Percentiles rank a stretch among this genome's conserved stretches.
These are phyloP conservation scores for Ilyonectria mors-panacis DNA, from an alignment of 2,329 filamentous ascomycete genomes.

Conservation along the genomic window DNA sequence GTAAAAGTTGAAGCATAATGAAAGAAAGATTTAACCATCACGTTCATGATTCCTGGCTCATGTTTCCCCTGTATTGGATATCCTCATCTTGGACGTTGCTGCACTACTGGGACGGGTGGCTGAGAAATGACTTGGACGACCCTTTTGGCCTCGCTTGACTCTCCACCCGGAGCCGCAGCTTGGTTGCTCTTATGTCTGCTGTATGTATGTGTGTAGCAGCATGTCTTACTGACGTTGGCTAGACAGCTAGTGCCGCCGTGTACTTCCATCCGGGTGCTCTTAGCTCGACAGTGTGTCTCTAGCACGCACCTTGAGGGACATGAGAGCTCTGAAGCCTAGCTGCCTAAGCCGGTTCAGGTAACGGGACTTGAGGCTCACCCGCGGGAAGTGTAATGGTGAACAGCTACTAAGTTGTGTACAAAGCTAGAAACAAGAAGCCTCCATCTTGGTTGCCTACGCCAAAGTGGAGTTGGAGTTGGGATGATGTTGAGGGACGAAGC, in stretches of 20 bases:
- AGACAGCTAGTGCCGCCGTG: not conserved
- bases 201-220: not conserved
- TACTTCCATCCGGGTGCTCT: not conserved
- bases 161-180: not conserved
- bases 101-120: not conserved
- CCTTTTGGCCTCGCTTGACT: not conserved
- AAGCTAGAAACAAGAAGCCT: not conserved
- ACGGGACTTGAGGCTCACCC: not conserved
- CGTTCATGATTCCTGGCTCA: not conserved
- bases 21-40: not conserved
- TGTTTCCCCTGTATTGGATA: not conserved
- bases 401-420: not conserved
- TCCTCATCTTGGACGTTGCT: not conserved
- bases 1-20: conserved; percentile 19
- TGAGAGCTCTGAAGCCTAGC: not conserved
- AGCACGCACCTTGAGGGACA: conserved; percentile 1
- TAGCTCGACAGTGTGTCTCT: not conserved
- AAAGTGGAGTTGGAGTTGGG: not conserved
- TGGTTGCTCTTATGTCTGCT: not conserved
- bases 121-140: not conserved
- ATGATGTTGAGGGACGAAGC: not conserved
- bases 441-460: not conserved
- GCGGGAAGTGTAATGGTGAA: not conserved
- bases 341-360: not conserved
- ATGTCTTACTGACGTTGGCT: not conserved